phyloP scores from a whole-genome alignment of 2,329 filamentous ascomycete species.

The Dactylellina sp. region DNA sequence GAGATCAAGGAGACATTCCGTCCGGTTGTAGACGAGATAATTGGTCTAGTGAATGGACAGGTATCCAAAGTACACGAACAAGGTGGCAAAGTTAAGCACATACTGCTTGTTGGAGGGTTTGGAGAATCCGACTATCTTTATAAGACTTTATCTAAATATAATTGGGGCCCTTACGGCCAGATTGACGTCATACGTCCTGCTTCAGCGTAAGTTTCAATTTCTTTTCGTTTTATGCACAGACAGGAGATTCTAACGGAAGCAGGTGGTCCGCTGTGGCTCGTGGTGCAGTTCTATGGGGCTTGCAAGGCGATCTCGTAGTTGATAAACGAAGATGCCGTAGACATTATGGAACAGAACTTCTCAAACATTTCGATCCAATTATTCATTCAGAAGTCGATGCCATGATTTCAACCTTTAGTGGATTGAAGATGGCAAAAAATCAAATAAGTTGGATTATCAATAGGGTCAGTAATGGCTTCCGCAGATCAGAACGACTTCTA shows the following conservation, averaged over 20 bases:
- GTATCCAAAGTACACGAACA: slow-evolving; percentile 46
- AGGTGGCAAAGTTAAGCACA: slow-evolving; percentile 49
- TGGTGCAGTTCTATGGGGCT: slow-evolving; percentile 52
- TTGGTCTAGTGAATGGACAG: slow-evolving; percentile 40
- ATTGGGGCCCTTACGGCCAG: slow-evolving; percentile 40
- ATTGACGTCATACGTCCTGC: slow-evolving; percentile 47
- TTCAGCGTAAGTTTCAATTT: slow-evolving; percentile 23
- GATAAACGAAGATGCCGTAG: slow-evolving; percentile 53
- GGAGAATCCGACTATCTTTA: slow-evolving; percentile 53
- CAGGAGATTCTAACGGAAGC: not conserved
- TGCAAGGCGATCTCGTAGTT: slow-evolving; percentile 52
- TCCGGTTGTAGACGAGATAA: slow-evolving; percentile 42
- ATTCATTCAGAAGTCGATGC: slow-evolving; percentile 52
- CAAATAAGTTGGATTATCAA: slow-evolving; percentile 56
- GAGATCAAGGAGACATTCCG: slow-evolving; percentile 53
- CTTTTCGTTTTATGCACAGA: not conserved
- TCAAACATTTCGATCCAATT: slow-evolving; percentile 54
- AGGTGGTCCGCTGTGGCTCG: slow-evolving; percentile 51
- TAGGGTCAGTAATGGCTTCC: slow-evolving; percentile 19
- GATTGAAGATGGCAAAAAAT: slow-evolving; percentile 55
- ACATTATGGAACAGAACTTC: slow-evolving; percentile 53
- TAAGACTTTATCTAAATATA: slow-evolving; percentile 25
- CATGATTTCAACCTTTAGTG: slow-evolving; percentile 56
- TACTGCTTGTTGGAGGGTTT: slow-evolving; percentile 50
- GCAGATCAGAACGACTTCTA: too few relatives aligned